A percentile compares a stretch with the other conserved stretches of the same genome.
These are phyloP conservation scores for Sugiyamaella japonica DNA, from an alignment of 1,139 yeast genomes.

Conservation along the genomic window DNA sequence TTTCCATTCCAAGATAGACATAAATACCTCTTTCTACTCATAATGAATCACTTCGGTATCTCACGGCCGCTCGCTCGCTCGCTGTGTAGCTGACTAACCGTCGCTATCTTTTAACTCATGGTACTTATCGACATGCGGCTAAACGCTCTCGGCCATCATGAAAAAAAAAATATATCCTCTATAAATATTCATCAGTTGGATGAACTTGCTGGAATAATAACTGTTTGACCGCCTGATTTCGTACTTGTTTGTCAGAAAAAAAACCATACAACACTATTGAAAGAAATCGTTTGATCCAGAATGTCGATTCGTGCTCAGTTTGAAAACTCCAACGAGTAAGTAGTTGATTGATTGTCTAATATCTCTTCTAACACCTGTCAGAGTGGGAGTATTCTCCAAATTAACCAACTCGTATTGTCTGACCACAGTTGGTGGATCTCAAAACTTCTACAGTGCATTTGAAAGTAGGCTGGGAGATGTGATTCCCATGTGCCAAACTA, in stretches of 20 bases:
- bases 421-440: slow-evolving; percentile 97
- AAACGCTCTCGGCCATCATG: slow-evolving; percentile 3
- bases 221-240: too few relatives aligned
- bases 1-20: too few relatives aligned
- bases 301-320: slow-evolving; percentile 47
- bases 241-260: too few relatives aligned
- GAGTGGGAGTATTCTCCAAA: slow-evolving; percentile 93
- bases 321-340: slow-evolving; percentile 89
- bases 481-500: slow-evolving; percentile 93
- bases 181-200: background rate
- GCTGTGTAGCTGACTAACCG: slow-evolving; percentile 4
- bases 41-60: background rate
- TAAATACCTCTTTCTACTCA: background rate
- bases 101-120: background rate
- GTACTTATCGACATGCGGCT: slow-evolving; percentile 1
- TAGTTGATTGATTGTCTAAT: slow-evolving; percentile 1
- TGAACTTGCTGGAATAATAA: background rate
- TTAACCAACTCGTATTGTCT: slow-evolving; percentile 94
- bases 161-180: slow-evolving; percentile 3
- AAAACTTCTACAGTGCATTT: slow-evolving; percentile 95
- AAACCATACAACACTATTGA: too few relatives aligned
- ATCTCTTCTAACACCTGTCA: slow-evolving; percentile 16
- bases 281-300: too few relatives aligned
- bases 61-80: background rate
- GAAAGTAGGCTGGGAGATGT: slow-evolving; percentile 98